A percentile compares a stretch with the other conserved stretches of the same genome.
Evolutionary conservation across 2,329 filamentous ascomycete genomes (phyloP).

Genomic region (Elsinoe ampelina): DNA sequence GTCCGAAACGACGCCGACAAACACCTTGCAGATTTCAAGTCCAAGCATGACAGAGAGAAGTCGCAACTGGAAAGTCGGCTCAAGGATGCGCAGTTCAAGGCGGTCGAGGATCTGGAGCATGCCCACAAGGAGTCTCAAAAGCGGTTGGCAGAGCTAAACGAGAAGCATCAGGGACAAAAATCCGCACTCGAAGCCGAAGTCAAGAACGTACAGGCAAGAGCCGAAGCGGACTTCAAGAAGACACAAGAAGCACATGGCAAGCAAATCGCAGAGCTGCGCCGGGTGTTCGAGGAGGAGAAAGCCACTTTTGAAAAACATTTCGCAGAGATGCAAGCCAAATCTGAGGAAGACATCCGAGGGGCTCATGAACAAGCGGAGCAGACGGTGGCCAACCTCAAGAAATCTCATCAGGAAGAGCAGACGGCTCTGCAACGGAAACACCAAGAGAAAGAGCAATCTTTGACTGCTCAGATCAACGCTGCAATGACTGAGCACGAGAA

Average conservation of each 20-base stretch:
- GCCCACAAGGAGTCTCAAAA: not conserved
- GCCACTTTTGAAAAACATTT: not conserved
- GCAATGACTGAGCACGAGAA: not conserved
- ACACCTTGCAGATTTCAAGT: constrained; percentile 2
- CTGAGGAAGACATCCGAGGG: not conserved
- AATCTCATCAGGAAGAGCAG: not conserved
- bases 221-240: not conserved
- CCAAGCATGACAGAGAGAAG: not conserved
- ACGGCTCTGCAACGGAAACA: not conserved
- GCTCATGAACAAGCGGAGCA: not conserved
- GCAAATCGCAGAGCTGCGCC: constrained; percentile 1
- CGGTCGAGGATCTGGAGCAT: not conserved
- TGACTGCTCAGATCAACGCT: not conserved
- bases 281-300: not conserved
- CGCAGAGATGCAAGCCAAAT: constrained; percentile 3
- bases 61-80: not conserved
- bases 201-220: not conserved
- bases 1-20: not conserved
- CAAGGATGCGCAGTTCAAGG: not conserved
- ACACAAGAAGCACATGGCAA: not conserved
- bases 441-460: not conserved
- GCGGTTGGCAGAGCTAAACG: not conserved
- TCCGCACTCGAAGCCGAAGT: not conserved
- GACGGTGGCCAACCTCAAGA: not conserved
- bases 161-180: constrained; percentile 1